These are phyloP conservation scores for Epichloe hybrida DNA, from an alignment of 2,329 filamentous ascomycete genomes.

Conservation along the genomic window DNA sequence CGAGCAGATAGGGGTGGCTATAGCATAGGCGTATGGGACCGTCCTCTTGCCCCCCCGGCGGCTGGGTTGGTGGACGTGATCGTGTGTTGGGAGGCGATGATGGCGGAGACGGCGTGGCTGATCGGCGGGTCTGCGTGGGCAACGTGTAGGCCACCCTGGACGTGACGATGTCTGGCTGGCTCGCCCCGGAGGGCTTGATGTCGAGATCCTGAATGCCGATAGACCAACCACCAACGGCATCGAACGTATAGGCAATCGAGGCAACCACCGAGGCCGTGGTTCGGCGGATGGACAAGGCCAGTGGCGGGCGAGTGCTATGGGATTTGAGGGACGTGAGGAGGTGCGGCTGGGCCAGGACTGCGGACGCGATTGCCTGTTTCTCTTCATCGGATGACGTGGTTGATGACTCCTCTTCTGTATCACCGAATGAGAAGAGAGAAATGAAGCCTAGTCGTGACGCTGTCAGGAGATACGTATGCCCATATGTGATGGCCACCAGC, in stretches of 20 bases:
- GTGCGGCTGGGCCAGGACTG: conserved; percentile 13
- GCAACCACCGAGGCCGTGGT: conserved; percentile 53
- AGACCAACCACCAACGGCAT: conserved; percentile 69
- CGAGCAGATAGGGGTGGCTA: conserved; percentile 72
- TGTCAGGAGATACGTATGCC: conserved; percentile 63
- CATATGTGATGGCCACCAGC: conserved; percentile 57
- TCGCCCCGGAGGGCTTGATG: conserved; percentile 29
- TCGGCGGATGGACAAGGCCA: conserved; percentile 71
- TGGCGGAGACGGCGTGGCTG: conserved; percentile 6
- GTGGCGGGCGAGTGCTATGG: conserved; percentile 61
- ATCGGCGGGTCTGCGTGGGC: conserved; percentile 16
- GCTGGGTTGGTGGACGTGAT: conserved; percentile 4
- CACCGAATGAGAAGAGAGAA: conserved; percentile 58
- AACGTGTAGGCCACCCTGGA: conserved; percentile 24
- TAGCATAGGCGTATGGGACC: conserved; percentile 55
- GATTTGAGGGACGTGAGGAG: conserved; percentile 70
- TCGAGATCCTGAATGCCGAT: conserved; percentile 84
- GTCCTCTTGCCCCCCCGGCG: conserved; percentile 10
- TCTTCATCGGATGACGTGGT: background rate
- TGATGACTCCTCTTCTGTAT: background rate
- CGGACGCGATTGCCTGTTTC: background rate
- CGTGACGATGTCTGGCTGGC: conserved; percentile 17
- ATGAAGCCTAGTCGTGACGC: conserved; percentile 63
- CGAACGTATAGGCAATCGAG: conserved; percentile 76
- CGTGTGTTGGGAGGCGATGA: conserved; percentile 6